A percentile compares a stretch with the other conserved stretches of the same genome.
Conservation (phyloP, 108 stramenopile species). For the Ochromonas danica region DNA sequence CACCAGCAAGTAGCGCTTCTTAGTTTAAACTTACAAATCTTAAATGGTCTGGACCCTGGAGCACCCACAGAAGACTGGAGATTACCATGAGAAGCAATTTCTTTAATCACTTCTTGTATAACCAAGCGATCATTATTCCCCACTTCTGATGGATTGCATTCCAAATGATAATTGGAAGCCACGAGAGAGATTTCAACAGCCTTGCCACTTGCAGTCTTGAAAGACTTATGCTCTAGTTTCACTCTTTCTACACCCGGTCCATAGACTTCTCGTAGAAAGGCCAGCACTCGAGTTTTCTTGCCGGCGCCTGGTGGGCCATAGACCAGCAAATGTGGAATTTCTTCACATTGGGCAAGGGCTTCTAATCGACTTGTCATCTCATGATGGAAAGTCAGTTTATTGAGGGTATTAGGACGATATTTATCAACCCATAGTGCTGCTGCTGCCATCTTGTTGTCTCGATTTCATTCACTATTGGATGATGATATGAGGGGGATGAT, state of each 20-base stretch:
- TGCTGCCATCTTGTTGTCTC: too few species aligned
- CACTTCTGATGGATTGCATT: conserved; percentile 91
- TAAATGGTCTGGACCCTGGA: background rate
- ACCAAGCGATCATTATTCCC: conserved; percentile 90
- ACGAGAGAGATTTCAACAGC: conserved; percentile 89
- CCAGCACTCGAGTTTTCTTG: conserved; percentile 89
- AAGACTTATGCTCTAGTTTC: conserved; percentile 54
- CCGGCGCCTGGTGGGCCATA: conserved; percentile 95
- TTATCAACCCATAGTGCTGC: conserved; percentile 99
- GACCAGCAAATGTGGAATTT: conserved; percentile 82
- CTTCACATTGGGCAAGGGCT: conserved; percentile 63
- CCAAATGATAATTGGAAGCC: conserved; percentile 87
- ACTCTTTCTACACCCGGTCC: conserved; percentile 79
- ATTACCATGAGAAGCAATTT: conserved; percentile 72
- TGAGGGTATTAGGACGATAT: conserved; percentile 82
- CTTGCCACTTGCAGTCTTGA: conserved; percentile 75
- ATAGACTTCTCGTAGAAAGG: conserved; percentile 82
- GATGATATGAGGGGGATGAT: too few species aligned
- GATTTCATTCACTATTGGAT: too few species aligned
- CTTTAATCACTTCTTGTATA: conserved; percentile 97
- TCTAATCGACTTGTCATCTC: conserved; percentile 65
- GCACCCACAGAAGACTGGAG: conserved; percentile 11
- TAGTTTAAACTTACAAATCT: background rate
- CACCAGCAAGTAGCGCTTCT: too few species aligned
- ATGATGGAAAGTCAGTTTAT: conserved; percentile 77